These are phyloP conservation scores for Apiotrichum domesticum DNA, from an alignment of 1,284 basidiomycete species.

Conservation along the genomic window DNA sequence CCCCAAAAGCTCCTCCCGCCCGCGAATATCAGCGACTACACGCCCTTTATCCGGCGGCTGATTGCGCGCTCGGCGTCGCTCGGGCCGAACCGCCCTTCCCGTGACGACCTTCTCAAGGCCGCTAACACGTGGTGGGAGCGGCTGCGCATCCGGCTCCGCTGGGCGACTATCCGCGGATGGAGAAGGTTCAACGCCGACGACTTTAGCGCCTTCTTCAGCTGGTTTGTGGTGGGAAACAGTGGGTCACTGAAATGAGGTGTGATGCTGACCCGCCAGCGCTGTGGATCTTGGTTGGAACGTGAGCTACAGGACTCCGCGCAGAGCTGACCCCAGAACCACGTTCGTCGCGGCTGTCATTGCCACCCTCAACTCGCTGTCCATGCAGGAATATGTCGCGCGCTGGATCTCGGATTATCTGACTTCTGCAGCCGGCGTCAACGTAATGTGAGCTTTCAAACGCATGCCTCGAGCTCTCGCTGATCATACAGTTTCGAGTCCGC, in stretches of 20 bases:
- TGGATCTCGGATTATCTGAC: conserved; percentile 91
- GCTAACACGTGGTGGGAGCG: conserved; percentile 87
- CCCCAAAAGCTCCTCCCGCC: neutral
- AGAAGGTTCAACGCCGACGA: conserved; percentile 94
- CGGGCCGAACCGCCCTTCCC: conserved; percentile 67
- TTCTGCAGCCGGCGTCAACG: conserved; percentile 82
- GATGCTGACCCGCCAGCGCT: conserved; percentile 37
- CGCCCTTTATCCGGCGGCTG: conserved; percentile 68
- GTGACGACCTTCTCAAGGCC: conserved; percentile 79
- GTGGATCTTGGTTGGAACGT: conserved; percentile 93
- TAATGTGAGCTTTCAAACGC: conserved; percentile 53
- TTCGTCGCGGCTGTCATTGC: conserved; percentile 93
- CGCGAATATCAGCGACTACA: conserved; percentile 55
- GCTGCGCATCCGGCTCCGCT: conserved; percentile 86
- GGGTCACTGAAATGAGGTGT: conserved; percentile 7
- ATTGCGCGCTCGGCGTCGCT: conserved; percentile 28
- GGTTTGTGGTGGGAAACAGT: conserved; percentile 88
- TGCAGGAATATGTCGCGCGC: conserved; percentile 86
- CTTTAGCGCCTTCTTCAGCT: conserved; percentile 90
- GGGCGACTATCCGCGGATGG: conserved; percentile 95
- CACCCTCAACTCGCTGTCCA: conserved; percentile 77
- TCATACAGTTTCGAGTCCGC: conserved; percentile 74
- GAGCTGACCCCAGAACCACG: conserved; percentile 62
- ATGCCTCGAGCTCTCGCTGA: neutral
- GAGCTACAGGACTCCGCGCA: conserved; percentile 71